Base-by-base conservation (phyloP, 768 basidiomycete genomes). In the Lentinula lateritia region DNA sequence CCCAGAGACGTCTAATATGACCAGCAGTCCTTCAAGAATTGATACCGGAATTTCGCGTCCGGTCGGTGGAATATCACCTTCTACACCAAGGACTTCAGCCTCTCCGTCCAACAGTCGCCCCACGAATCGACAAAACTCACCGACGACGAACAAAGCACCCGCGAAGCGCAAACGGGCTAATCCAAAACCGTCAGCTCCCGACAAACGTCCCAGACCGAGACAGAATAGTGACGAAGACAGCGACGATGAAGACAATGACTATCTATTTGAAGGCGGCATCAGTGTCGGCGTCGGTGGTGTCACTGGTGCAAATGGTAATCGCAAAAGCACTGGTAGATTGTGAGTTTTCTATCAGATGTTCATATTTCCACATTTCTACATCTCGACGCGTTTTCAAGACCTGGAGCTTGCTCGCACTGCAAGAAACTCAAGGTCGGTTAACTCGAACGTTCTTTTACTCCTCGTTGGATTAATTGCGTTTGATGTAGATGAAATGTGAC, bases 341-440 rank as follows among this genome's bases (percentile, higher is more conserved):
- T 81, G 68, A 62, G 64, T 60, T 8, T 32, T 32, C 46, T 59
- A 50, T 36, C 50, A 28, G 55, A 61, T 63, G 63, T 43, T 64
- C 62, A 38, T 58, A 58, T 59, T n/a, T 42, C 46, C 38, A 13
- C 43, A 62, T 65, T 60, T 63, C 13, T 63, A 56, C 13, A 32
- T 62, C 38, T 57, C 55, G 28, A 60, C 36, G 61, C 41, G 3
- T 34, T 53, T 34, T 38, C 6, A 93, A 28, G 90, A 46, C 86
- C 87, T 64, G 90, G 92, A 61, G 92, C 92, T 46, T 93, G 92
- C 73, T 88, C 83, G 3, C 85, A 93, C 69, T 93, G 92, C 82
- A 93, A 92, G 73, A 89, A 86, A 69, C 84, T 93, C 68, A 93
- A 93, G 87, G 90, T 88, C 74, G 61, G 84, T 59, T 50, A 18